Base-by-base conservation (phyloP, 1,284 basidiomycete genomes). In the Rhodotorula sp. region DNA sequence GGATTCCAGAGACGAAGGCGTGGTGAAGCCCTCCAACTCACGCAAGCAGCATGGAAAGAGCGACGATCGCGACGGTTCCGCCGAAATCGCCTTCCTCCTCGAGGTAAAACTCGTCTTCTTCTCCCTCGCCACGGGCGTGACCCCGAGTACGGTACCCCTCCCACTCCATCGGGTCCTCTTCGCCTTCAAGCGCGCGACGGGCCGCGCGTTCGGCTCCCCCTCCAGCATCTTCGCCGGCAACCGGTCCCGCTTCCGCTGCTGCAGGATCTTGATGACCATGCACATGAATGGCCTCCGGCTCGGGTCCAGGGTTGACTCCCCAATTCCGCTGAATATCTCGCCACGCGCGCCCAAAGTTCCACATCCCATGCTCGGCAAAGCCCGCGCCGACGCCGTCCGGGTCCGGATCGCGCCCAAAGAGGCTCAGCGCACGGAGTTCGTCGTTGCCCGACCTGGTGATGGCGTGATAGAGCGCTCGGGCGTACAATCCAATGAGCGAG, bases 401-500 rank as follows among this genome's bases (percentile, higher is more conserved):
- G 30, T 64, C 46, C 5, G 70, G 68, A 3, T 68, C 62, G 30
- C 46, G 60, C 14, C 67, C 64, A 58, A 75, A 77, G 26, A 79
- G 67, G 7, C 77, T 77, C 26, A 79, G 69, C 4, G 71, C 62
- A 48, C 77, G 72, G 24, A 72, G 63, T 33, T 75, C 72, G 56
- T 71, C 69, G 55, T 86, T 78, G 42, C 76, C 86, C 60, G 44
- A 26, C 3, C 88, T 87, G 78, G 84, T 86, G 24, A 93, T 76
- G 6, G 88, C 89, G 78, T 91, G 87, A 89, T 91, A 95, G 26
- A 91, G 78, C 69, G 91, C 93, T n/a, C 89, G 87, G 4, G 87
- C 78, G 79, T 98, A 92, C 20, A 99, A 83, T 79, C 91, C 92
- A 66, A 87, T 82, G 60, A 99, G 83, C 7, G 91, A 93, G 29